Percentiles rank a stretch among this genome's conserved stretches.
Conservation (phyloP, 2,329 filamentous ascomycete species). For the Neonectria neomacrospora region DNA sequence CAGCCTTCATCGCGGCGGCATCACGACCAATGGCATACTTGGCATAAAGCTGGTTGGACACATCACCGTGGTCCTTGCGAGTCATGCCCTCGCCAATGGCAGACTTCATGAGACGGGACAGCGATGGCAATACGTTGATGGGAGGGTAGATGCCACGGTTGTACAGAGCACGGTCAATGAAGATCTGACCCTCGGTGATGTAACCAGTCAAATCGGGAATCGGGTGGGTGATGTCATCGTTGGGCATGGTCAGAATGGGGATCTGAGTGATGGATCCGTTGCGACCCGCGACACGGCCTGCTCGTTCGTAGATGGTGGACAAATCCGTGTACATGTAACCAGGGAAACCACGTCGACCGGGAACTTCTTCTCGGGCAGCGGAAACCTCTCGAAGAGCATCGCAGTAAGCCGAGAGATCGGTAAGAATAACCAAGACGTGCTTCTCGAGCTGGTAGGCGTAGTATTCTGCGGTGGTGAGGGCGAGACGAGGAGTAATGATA, state of each 20-base stretch:
- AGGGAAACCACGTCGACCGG: conserved; percentile 97
- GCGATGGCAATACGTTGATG: conserved; percentile 97
- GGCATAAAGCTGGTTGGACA: conserved; percentile 99
- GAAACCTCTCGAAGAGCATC: conserved; percentile 99
- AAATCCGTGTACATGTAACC: conserved; percentile 99
- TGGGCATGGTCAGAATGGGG: conserved; percentile 98
- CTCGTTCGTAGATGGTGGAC: conserved; percentile 99
- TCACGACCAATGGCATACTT: conserved; percentile 99
- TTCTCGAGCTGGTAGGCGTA: conserved; percentile 99
- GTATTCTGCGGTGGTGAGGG: conserved; percentile 98
- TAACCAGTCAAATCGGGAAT: conserved; percentile 99
- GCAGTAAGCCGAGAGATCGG: conserved; percentile 97
- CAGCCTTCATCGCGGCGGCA: conserved; percentile 98
- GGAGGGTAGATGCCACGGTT: conserved; percentile 99
- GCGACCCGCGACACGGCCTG: conserved; percentile 94
- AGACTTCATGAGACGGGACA: conserved; percentile 99
- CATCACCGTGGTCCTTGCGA: conserved; percentile 95
- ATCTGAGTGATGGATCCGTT: conserved; percentile 99
- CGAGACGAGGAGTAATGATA: conserved; percentile 99
- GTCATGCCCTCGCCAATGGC: conserved; percentile 98
- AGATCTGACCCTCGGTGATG: conserved; percentile 99
- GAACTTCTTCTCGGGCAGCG: conserved; percentile 97
- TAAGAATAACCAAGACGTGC: conserved; percentile 98
- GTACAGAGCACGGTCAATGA: conserved; percentile 90
- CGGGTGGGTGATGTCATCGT: conserved; percentile 99